These are phyloP conservation scores for Colletotrichum magnum DNA, from an alignment of 2,329 filamentous ascomycete genomes.

Conservation along the genomic window DNA sequence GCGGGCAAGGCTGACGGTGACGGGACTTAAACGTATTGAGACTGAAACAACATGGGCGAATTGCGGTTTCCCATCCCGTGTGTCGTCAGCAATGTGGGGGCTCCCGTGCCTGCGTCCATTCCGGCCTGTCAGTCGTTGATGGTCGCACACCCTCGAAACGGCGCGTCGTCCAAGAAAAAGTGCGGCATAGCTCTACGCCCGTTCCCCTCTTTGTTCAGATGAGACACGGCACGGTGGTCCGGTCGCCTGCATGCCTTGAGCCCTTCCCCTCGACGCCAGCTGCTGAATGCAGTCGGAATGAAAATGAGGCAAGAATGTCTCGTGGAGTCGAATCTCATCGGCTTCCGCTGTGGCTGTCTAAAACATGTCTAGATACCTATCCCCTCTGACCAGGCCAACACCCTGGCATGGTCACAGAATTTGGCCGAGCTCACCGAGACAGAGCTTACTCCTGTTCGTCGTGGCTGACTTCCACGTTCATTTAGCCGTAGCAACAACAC, in stretches of 20 bases:
- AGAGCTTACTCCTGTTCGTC: conserved; percentile 26
- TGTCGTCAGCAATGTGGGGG: conserved; percentile 14
- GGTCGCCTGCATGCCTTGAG: conserved; percentile 10
- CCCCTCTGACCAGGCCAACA: background rate
- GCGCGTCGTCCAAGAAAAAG: conserved; percentile 26
- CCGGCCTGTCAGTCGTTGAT: conserved; percentile 6
- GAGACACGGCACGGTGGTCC: conserved; percentile 27
- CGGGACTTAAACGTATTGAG: background rate
- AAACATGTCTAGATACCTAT: conserved; percentile 27
- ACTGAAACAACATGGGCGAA: conserved; percentile 17
- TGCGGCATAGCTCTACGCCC: conserved; percentile 4
- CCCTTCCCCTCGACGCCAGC: background rate
- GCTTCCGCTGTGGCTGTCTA: conserved; percentile 22
- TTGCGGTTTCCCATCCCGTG: conserved; percentile 12
- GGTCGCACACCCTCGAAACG: conserved; percentile 22
- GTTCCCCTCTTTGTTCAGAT: conserved; percentile 23
- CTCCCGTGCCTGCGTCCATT: conserved; percentile 10
- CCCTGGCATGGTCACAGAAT: conserved; percentile 13
- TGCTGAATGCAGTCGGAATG: conserved; percentile 18
- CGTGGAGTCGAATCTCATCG: conserved; percentile 2
- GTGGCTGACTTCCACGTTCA: conserved; percentile 12
- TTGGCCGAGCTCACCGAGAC: conserved; percentile 38
- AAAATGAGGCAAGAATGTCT: conserved; percentile 26
- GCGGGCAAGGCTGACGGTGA: conserved; percentile 11
- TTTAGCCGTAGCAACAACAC: conserved; percentile 4